Percentiles rank a stretch among this genome's conserved stretches.
Evolutionary conservation across 179 eudicot genomes (phyloP).

Genomic region (Pouteria campechiana): DNA sequence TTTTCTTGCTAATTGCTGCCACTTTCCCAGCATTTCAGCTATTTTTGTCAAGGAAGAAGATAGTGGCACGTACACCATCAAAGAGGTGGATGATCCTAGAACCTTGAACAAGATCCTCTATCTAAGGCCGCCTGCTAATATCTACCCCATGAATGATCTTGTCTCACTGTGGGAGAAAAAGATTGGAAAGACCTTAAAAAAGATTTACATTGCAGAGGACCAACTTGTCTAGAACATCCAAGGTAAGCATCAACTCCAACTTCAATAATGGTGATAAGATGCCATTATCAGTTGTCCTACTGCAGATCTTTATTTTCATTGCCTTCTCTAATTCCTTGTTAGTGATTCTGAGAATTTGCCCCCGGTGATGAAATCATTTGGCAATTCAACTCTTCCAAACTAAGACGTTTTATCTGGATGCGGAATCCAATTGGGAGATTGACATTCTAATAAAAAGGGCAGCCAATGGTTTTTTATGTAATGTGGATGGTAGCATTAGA

Average conservation of each 20-base stretch:
- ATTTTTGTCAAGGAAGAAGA: conserved; percentile 73
- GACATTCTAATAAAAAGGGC: no score
- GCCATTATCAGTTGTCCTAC: neutral
- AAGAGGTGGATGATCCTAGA: conserved; percentile 73
- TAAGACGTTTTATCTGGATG: neutral
- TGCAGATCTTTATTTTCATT: no score
- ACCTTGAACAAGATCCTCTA: conserved; percentile 64
- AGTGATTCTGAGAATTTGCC: no score
- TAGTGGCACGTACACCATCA: conserved; percentile 76
- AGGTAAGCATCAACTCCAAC: conserved; percentile 43
- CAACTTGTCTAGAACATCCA: conserved; percentile 53
- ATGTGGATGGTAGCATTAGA: no score
- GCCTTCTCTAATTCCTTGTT: no score
- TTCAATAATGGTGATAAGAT: no score
- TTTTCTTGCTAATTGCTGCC: no score
- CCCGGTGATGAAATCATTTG: no score
- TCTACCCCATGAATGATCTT: conserved; percentile 63
- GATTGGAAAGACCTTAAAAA: conserved; percentile 50
- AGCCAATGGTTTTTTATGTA: no score
- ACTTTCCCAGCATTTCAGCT: no score
- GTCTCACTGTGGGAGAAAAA: conserved; percentile 67
- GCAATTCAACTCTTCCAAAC: neutral
- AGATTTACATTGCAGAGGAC: conserved; percentile 41
- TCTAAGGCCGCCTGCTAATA: conserved; percentile 72
- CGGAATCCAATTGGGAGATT: no score